Evolutionary conservation across 169 alveolate species (phyloP).

Genomic region (Plasmodium gaboni): DNA sequence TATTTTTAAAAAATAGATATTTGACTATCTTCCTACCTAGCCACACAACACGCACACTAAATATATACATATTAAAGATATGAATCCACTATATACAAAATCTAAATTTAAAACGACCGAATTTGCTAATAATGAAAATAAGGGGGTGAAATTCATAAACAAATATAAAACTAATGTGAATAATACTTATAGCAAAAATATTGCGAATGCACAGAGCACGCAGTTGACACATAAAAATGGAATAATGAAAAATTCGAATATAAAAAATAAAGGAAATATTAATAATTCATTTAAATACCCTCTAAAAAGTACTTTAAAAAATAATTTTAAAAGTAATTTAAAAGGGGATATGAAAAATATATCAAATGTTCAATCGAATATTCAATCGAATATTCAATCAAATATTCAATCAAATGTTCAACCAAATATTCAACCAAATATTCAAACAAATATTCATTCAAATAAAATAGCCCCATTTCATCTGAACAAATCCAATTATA

Average conservation of each 20-base stretch:
- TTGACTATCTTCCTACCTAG: too few relatives aligned
- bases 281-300: constrained; percentile 24
- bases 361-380: constrained; percentile 6
- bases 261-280: constrained; percentile 31
- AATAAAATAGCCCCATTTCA: constrained; percentile 9
- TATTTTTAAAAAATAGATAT: too few relatives aligned
- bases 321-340: neutral
- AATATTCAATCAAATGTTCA: too few relatives aligned
- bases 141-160: constrained; percentile 60
- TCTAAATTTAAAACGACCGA: constrained; percentile 51
- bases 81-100: constrained; percentile 50
- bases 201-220: neutral
- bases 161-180: constrained; percentile 25
- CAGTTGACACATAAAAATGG: constrained; percentile 15
- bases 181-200: constrained; percentile 26
- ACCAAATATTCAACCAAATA: too few relatives aligned
- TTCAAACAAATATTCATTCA: neutral
- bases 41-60: too few relatives aligned
- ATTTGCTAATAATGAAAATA: constrained; percentile 39
- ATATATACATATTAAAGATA: constrained; percentile 1
- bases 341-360: too few relatives aligned
- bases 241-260: constrained; percentile 25
- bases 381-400: too few relatives aligned
- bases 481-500: neutral
- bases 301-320: constrained; percentile 29